Evolutionary conservation across 257 asterid genomes (phyloP).

Genomic region (Apocynum venetum): DNA sequence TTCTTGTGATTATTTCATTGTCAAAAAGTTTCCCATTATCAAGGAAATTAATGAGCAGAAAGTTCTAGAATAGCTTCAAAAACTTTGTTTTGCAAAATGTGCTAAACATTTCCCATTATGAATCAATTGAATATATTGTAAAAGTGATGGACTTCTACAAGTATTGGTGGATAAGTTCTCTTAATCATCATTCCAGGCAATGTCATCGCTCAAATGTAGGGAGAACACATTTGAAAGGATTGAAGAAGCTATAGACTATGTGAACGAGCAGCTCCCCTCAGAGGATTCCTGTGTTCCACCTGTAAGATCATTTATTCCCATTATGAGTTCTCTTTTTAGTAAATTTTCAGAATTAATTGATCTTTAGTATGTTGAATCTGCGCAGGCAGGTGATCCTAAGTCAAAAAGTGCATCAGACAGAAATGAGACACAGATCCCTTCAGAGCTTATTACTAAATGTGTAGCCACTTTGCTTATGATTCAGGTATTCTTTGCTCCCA

Average conservation of each 20-base stretch:
- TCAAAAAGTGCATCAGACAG: conserved; percentile 32
- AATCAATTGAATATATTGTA: not conserved
- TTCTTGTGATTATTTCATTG: not conserved
- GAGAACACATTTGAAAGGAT: conserved; percentile 55
- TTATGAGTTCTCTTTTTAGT: conserved; percentile 1
- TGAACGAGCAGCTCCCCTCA: conserved; percentile 32
- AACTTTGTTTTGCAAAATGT: not conserved
- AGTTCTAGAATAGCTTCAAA: not conserved
- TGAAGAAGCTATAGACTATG: conserved; percentile 56
- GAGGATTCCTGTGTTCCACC: conserved; percentile 32
- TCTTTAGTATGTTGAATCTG: conserved; percentile 13
- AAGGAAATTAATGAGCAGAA: not conserved
- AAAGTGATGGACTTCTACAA: not conserved
- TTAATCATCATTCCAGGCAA: conserved; percentile 39
- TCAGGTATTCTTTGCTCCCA: conserved; percentile 35
- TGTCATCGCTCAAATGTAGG: conserved; percentile 51
- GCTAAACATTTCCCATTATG: not conserved
- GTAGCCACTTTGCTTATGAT: conserved; percentile 86
- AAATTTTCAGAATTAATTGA: conserved; percentile 11
- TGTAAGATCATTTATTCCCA: conserved; percentile 35
- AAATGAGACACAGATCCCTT: conserved; percentile 59
- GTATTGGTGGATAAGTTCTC: not conserved
- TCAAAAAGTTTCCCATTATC: not conserved
- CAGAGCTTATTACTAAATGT: conserved; percentile 71
- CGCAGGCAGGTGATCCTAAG: conserved; percentile 55